A percentile compares a stretch with the other conserved stretches of the same genome.
Evolutionary conservation across 257 asterid species (phyloP).

Genomic region (Cordia subcordata): DNA sequence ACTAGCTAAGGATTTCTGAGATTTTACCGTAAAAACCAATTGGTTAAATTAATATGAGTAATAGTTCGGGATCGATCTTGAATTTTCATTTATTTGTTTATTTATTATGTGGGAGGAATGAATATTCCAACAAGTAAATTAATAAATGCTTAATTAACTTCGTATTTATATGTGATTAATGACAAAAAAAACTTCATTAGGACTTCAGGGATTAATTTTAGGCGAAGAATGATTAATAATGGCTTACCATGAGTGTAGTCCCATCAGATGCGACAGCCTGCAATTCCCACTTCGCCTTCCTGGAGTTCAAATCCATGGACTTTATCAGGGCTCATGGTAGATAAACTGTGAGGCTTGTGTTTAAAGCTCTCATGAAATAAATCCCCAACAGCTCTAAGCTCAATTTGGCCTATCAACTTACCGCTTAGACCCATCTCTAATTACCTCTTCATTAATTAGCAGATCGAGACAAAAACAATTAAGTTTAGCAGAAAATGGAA

Average conservation of each 20-base stretch:
- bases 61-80: no score
- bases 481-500: background rate
- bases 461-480: slow-evolving; percentile 9
- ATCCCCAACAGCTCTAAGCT: background rate
- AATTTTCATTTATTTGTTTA: no score
- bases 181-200: no score
- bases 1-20: no score
- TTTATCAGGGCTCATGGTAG: background rate
- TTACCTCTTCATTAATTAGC: no score
- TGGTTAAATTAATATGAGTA: no score
- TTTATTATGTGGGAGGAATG: no score
- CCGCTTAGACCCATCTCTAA: background rate
- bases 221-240: background rate
- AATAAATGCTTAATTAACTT: no score
- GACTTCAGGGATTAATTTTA: background rate
- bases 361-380: background rate
- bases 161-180: no score
- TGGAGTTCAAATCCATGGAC: background rate
- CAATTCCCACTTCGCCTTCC: background rate
- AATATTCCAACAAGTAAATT: no score
- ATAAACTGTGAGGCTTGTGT: background rate
- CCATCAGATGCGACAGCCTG: background rate
- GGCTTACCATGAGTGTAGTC: background rate
- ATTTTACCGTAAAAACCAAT: no score
- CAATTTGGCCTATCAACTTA: background rate